Evolutionary conservation across 305 asterid genomes (phyloP), one percentile per base, ranked within the genome.

Genomic region (Fraxinus platypoda): DNA sequence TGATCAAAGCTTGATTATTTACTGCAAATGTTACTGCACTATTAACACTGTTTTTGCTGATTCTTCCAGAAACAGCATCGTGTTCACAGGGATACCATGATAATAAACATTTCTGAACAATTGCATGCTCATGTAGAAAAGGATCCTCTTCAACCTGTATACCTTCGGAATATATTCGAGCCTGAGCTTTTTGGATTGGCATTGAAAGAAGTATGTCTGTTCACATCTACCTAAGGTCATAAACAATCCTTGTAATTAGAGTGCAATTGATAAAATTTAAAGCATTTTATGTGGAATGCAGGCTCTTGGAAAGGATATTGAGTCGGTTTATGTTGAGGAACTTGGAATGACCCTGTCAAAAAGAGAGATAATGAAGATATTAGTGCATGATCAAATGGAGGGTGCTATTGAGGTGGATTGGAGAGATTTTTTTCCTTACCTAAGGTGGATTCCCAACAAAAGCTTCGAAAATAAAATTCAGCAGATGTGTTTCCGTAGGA

Each of bases 401-500:
- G 97, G 93, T n/a, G 94, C 94, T 23, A 88, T 91, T 81, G 95
- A 92, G 78, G 97, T 92, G 74, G 97, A 92, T 77, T 92, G 97
- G 97, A 90, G 97, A 81, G 97, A 92, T 86, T 92, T 92, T 80
- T 91, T 92, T 87, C 93, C 93, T 0, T 90, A 89, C 82, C 73
- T 92, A 13, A 86, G 78, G 66, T 92, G 94, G 95, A 84, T 90
- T 78, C 97, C 97, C 4, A 92, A 92, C 85, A 85, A 78, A 82
- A 84, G 88, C 76, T 90, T 92, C 26, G 94, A 88, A 66, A 83
- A 76, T 34, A 91, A 81, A 83, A 81, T 92, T 26, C 88, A 81
- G 76, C 88, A 25, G n/a, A 80, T 88, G 87, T 28, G 83, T 77
- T 59, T 52, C 28, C 87, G 87, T 13, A 85, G 95, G 81, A 87